A percentile compares a stretch with the other conserved stretches of the same genome.
Evolutionary conservation across 345 rosid species (phyloP).

Genomic region (Durio zibethinus): DNA sequence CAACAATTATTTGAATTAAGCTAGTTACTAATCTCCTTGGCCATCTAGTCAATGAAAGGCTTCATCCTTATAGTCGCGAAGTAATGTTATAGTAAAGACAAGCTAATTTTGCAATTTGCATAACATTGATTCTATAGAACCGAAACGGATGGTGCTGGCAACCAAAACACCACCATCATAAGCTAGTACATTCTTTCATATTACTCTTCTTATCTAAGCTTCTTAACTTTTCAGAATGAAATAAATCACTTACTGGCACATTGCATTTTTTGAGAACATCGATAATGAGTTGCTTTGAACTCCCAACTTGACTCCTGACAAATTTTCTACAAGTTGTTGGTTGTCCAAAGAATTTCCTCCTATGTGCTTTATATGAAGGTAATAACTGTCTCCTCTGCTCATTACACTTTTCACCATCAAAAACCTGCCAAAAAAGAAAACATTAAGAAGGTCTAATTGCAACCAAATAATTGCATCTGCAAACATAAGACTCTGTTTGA

Average conservation of each 20-base stretch:
- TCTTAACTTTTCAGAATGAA: slow-evolving; percentile 7
- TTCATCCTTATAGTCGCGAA: background rate
- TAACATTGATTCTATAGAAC: background rate
- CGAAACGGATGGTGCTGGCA: background rate
- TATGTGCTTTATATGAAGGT: slow-evolving; percentile 85
- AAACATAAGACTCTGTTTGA: background rate
- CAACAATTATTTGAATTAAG: background rate
- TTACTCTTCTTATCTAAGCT: background rate
- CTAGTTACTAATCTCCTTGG: background rate
- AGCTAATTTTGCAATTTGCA: background rate
- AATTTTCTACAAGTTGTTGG: slow-evolving; percentile 35
- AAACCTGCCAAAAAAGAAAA: slow-evolving; percentile 47
- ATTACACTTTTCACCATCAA: slow-evolving; percentile 77
- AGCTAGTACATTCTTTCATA: slow-evolving; percentile 5
- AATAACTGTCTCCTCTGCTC: slow-evolving; percentile 62
- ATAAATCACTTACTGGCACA: slow-evolving; percentile 61
- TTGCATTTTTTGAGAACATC: slow-evolving; percentile 74
- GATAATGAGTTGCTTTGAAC: slow-evolving; percentile 41
- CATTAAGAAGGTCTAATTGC: background rate
- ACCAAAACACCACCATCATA: background rate
- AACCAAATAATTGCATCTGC: background rate
- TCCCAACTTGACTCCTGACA: slow-evolving; percentile 29
- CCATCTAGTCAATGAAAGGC: background rate
- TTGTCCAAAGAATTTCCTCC: slow-evolving; percentile 39
- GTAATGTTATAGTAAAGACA: background rate